These are phyloP conservation scores for Setomelanomma holmii DNA, from an alignment of 2,329 filamentous ascomycete genomes.

Conservation along the genomic window DNA sequence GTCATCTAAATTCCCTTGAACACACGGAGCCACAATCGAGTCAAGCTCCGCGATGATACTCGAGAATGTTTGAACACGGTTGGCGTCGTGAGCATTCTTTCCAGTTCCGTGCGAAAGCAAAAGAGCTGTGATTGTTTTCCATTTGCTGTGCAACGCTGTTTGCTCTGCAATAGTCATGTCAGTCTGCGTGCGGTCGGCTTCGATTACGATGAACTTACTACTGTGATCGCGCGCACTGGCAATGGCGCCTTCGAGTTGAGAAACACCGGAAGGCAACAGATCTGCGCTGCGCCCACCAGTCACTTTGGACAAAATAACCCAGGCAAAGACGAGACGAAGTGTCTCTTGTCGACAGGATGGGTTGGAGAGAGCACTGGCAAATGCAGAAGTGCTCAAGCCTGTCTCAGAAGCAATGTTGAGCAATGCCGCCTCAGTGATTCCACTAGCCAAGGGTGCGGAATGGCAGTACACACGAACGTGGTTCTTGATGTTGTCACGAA, in stretches of 20 bases:
- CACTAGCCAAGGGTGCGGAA: conserved; percentile 1
- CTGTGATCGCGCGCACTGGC: neutral
- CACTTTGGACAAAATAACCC: conserved; percentile 22
- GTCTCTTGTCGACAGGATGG: conserved; percentile 16
- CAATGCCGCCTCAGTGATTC: conserved; percentile 13
- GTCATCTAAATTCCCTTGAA: conserved; percentile 18
- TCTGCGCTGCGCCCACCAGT: conserved; percentile 12
- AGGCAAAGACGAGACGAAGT: conserved; percentile 24
- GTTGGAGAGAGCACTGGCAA: conserved; percentile 10
- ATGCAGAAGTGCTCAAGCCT: conserved; percentile 7
- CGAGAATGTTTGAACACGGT: conserved; percentile 10
- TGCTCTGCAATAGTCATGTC: conserved; percentile 10
- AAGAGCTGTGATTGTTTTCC: conserved; percentile 31
- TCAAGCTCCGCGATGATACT: conserved; percentile 23
- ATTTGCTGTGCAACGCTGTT: conserved; percentile 27
- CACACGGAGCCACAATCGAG: conserved; percentile 29
- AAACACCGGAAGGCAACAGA: conserved; percentile 24
- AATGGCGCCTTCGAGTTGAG: neutral
- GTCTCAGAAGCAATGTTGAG: conserved; percentile 14
- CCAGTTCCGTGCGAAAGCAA: conserved; percentile 21
- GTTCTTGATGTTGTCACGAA: conserved; percentile 35
- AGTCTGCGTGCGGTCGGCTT: no score
- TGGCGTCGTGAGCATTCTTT: conserved; percentile 5
- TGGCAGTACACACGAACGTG: conserved; percentile 31
- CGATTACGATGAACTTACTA: neutral